These are phyloP conservation scores for Suhomyces vadensis DNA, from an alignment of 805 yeast species.

Conservation along the genomic window DNA sequence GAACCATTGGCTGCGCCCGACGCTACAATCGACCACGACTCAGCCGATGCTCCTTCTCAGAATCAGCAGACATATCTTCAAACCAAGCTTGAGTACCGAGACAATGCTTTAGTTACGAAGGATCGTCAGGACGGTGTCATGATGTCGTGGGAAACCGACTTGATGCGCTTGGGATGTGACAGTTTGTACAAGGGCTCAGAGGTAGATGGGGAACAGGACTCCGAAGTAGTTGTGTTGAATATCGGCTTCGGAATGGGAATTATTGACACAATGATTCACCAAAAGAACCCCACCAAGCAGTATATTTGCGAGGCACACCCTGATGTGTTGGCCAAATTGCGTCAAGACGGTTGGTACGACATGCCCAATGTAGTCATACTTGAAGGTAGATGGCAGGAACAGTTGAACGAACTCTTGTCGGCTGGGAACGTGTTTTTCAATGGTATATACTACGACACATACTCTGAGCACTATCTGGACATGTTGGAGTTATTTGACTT, in stretches of 20 bases:
- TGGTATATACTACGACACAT: constrained; percentile 93
- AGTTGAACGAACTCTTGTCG: constrained; percentile 62
- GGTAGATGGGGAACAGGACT: constrained; percentile 31
- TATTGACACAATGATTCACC: constrained; percentile 70
- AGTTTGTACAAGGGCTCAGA: constrained; percentile 55
- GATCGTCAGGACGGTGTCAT: constrained; percentile 85
- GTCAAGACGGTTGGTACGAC: constrained; percentile 79
- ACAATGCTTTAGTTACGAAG: constrained; percentile 69
- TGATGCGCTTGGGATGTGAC: constrained; percentile 81
- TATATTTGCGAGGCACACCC: constrained; percentile 96
- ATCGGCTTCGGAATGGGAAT: constrained; percentile 98
- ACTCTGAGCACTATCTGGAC: constrained; percentile 86
- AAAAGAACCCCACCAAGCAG: constrained; percentile 60
- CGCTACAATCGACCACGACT: constrained; percentile 8
- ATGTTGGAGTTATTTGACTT: constrained; percentile 83
- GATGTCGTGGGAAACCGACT: constrained; percentile 93
- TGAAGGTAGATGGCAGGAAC: constrained; percentile 93
- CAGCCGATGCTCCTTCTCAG: constrained; percentile 53
- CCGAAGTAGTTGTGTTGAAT: constrained; percentile 60
- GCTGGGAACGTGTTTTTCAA: constrained; percentile 71
- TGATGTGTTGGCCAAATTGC: constrained; percentile 71
- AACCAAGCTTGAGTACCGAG: constrained; percentile 66
- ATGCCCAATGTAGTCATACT: constrained; percentile 69
- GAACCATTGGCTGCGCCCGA: constrained; percentile 7
- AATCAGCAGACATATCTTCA: constrained; percentile 64